Percentiles rank a stretch among this genome's conserved stretches.
phyloP scores from a whole-genome alignment of 192 early-diverging fungal genomes.

The Coemansia sp. region DNA sequence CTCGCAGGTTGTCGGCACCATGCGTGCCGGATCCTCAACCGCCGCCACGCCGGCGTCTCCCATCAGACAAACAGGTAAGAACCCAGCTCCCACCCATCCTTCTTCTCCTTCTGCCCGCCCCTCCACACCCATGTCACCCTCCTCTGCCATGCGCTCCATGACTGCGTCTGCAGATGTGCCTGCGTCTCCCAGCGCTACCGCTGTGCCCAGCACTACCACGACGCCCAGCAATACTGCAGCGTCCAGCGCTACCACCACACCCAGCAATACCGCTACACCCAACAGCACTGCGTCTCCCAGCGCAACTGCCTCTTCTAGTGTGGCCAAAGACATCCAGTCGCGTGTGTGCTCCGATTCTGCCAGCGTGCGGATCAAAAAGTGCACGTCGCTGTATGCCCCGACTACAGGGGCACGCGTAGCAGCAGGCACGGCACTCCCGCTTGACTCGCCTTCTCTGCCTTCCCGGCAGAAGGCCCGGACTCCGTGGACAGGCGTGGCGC shows the following conservation, averaged over 20 bases:
- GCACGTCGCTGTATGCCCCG: constrained; percentile 7
- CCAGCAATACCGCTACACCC: neutral
- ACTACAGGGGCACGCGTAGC: constrained; percentile 2
- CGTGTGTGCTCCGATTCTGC: neutral
- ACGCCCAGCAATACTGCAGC: neutral
- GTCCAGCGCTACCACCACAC: neutral
- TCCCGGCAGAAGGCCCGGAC: neutral
- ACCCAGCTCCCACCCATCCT: neutral
- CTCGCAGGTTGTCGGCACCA: constrained; percentile 28
- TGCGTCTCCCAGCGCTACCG: neutral
- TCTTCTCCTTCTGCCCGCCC: constrained; percentile 3
- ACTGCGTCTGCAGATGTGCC: neutral
- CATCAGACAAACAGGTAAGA: constrained; percentile 39
- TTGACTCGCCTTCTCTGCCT: neutral
- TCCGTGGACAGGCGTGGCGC: constrained; percentile 13
- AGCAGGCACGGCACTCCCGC: neutral
- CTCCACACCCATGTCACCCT: neutral
- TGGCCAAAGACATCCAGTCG: neutral
- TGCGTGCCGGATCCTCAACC: constrained; percentile 22
- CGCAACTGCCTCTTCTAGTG: neutral
- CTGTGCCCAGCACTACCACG: neutral
- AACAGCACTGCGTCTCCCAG: neutral
- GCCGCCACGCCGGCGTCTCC: constrained; percentile 1
- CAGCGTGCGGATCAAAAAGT: constrained; percentile 12
- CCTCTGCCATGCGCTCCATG: neutral